These are phyloP conservation scores for Colletotrichum filicis DNA, from an alignment of 2,329 filamentous ascomycete genomes.

Conservation along the genomic window DNA sequence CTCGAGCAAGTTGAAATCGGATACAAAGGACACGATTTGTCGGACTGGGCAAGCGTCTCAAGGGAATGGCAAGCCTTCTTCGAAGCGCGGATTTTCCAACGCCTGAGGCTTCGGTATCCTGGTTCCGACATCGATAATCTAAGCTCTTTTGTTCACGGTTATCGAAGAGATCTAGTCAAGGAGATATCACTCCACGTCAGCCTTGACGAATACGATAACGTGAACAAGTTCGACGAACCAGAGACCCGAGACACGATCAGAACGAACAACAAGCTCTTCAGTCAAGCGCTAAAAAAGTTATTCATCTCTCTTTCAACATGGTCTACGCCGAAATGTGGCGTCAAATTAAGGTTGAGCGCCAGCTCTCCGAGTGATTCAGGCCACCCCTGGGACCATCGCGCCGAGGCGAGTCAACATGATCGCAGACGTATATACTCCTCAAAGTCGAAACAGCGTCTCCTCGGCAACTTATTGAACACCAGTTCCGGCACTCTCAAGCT, in stretches of 20 bases:
- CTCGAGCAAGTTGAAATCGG: neutral
- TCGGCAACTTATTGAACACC: neutral
- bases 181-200: neutral
- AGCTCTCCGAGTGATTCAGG: neutral
- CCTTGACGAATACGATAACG: neutral
- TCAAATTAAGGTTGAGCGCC: conserved; percentile 5
- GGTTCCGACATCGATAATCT: neutral
- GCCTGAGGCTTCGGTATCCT: conserved; percentile 2
- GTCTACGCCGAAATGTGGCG: neutral
- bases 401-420: neutral
- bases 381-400: neutral
- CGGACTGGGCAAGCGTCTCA: neutral
- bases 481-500: neutral
- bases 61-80: conserved; percentile 18
- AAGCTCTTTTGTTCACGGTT: neutral
- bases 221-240: neutral
- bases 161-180: neutral
- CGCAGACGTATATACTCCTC: neutral
- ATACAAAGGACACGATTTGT: neutral
- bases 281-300: neutral
- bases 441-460: conserved; percentile 1
- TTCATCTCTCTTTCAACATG: neutral
- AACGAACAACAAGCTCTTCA: conserved; percentile 2
- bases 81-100: neutral
- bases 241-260: neutral